These are phyloP conservation scores for Solanum ahanhuiri DNA, from an alignment of 257 asterid species.

Conservation along the genomic window DNA sequence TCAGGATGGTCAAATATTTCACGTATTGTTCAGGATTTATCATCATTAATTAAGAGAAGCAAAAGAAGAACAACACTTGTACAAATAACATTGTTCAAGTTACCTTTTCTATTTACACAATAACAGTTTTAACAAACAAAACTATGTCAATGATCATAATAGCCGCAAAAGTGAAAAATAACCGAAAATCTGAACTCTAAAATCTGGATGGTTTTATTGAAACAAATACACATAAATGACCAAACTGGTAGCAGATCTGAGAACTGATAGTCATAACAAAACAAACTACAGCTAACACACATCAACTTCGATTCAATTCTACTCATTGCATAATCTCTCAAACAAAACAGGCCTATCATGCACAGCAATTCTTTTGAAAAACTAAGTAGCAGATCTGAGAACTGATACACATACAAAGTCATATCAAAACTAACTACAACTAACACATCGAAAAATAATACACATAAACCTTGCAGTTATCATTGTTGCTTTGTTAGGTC, in stretches of 20 bases:
- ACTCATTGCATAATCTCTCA: neutral
- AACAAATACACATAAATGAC: neutral
- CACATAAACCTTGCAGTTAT: neutral
- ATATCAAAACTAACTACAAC: neutral
- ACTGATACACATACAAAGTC: neutral
- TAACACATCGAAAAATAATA: neutral
- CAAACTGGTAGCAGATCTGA: neutral
- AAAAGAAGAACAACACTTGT: neutral
- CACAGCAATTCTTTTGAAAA: neutral
- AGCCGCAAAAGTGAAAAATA: neutral
- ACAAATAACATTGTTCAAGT: neutral
- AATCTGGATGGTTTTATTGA: neutral
- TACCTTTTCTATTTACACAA: neutral
- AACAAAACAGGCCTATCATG: neutral
- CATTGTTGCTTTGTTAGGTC: neutral
- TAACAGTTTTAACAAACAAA: neutral
- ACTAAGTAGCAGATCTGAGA: neutral
- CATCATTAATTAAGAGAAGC: neutral
- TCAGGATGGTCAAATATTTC: neutral
- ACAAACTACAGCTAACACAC: neutral
- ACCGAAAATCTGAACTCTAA: neutral
- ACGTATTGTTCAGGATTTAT: neutral
- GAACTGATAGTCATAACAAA: neutral
- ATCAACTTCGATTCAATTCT: neutral
- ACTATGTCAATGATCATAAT: neutral